A percentile compares a stretch with the other conserved stretches of the same genome.
Conservation (phyloP, 2,329 filamentous ascomycete species). For the Tolypocladium nubicola region DNA sequence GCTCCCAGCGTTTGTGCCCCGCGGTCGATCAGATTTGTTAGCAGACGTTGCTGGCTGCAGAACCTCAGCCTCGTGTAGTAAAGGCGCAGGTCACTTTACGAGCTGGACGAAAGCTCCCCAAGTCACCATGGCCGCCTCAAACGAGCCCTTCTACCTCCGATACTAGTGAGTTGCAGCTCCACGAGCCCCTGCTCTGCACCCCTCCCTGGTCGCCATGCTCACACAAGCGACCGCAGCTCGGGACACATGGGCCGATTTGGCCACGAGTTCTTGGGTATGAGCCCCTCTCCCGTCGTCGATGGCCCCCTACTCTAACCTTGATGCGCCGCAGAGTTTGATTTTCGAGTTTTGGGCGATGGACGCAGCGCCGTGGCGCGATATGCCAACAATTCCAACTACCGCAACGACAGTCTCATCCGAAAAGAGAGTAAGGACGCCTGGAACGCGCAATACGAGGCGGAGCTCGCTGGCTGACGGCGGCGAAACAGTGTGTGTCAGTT, state of each 20-base stretch:
- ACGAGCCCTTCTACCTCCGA: constrained; percentile 86
- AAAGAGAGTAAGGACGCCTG: constrained; percentile 77
- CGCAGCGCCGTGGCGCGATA: constrained; percentile 90
- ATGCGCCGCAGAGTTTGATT: constrained; percentile 73
- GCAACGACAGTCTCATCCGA: constrained; percentile 94
- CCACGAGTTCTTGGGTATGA: constrained; percentile 86
- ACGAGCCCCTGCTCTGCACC: neutral
- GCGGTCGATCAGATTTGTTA: neutral
- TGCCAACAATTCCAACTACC: constrained; percentile 98
- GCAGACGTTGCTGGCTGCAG: neutral
- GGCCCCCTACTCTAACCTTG: neutral
- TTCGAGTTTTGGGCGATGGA: constrained; percentile 84
- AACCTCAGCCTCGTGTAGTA: neutral
- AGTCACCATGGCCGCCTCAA: constrained; percentile 49
- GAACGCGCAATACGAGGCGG: neutral
- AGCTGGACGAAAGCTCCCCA: neutral
- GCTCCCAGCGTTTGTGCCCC: neutral
- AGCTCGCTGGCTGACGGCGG: neutral
- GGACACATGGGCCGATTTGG: constrained; percentile 96
- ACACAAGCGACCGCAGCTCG: constrained; percentile 48
- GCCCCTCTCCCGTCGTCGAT: neutral
- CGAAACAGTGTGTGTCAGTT: constrained; percentile 81
- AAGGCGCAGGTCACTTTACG: neutral
- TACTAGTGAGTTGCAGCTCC: constrained; percentile 68
- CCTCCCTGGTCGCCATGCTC: neutral